phyloP scores from a whole-genome alignment of 352 stramenopile species.

The Phytophthora europaea region DNA sequence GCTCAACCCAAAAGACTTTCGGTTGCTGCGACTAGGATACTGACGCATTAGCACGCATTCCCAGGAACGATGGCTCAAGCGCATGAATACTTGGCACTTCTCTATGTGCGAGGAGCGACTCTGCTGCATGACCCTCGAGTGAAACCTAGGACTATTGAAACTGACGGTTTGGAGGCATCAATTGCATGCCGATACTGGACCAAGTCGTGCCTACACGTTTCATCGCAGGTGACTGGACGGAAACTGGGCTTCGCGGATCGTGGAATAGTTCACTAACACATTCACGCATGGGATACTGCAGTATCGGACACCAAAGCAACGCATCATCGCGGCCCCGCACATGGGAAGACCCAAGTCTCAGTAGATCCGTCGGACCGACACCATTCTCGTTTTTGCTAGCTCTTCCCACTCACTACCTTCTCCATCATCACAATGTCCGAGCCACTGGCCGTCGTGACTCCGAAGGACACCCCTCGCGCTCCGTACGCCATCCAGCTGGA shows the following conservation, averaged over 20 bases:
- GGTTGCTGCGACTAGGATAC: constrained; percentile 11
- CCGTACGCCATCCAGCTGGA: constrained; percentile 37
- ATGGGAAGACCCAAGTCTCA: neutral
- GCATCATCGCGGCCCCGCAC: neutral
- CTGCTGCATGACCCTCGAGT: neutral
- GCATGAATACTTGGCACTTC: neutral
- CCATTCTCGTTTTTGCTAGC: constrained; percentile 29
- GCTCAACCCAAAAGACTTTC: neutral
- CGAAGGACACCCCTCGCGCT: constrained; percentile 25
- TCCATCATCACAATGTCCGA: constrained; percentile 26
- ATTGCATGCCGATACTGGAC: constrained; percentile 15
- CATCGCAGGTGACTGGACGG: neutral
- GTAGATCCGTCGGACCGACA: too few relatives aligned
- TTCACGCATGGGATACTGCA: constrained; percentile 12
- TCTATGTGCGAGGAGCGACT: constrained; percentile 3
- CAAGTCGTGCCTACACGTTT: neutral
- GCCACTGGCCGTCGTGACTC: constrained; percentile 13
- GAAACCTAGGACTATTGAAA: constrained; percentile 19
- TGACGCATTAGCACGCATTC: constrained; percentile 15
- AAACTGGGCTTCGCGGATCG: constrained; percentile 1
- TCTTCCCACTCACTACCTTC: neutral
- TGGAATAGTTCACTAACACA: constrained; percentile 11
- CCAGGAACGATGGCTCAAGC: neutral
- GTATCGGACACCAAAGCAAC: constrained; percentile 1
- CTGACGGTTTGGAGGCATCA: neutral